Evolutionary conservation across 495 filamentous ascomycete species (phyloP), one percentile per base, ranked within the genome.

Genomic region (Haplographium delicatum): DNA sequence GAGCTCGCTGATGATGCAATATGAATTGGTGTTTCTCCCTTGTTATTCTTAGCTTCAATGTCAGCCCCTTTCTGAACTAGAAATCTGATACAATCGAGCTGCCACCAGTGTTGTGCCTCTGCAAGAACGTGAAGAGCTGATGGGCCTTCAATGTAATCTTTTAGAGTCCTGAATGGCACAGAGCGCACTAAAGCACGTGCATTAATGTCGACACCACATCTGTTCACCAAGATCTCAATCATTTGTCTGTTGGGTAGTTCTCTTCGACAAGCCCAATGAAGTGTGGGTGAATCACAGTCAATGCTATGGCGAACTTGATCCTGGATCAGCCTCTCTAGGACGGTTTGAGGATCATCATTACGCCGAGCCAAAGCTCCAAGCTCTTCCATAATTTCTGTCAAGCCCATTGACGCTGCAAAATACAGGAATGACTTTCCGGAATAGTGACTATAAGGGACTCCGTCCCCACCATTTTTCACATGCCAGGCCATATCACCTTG

Each of bases 51-150:
- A 9, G 61, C 35, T 3, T 70, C 62, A n/a, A 65, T 54, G 41
- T 74, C 60, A 7, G 71, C 68, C n/a, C 67, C 67, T 1, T 63
- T 57, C n/a, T 67, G 26, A 2, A 76, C 9, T 0, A 76, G 58
- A 37, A 73, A 78, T 6, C 58, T 62, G 10, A 78, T 60, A 20
- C 68, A 70, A 19, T 63, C 45, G n/a, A 62, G 53, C 4, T 74
- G 61, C 74, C 74, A 78, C 68, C 68, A 74, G 26, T 71, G 58
- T 0, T 52, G 47, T 2, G 66, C 68, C 22, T 50, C 44, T 19
- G 65, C 68, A 11, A 75, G 51, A 18, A 53, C 30, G 54, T 72
- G 71, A 3, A 75, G 61, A 26, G 67, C 59, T 16, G 56, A 65
- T 28, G 64, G 57, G 2, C 61, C 61, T 22, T 49, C 44, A 27